Percentiles rank a stretch among this genome's conserved stretches.
Conservation (phyloP, 306 rosid genomes). For the Erythrophleum fordii region DNA sequence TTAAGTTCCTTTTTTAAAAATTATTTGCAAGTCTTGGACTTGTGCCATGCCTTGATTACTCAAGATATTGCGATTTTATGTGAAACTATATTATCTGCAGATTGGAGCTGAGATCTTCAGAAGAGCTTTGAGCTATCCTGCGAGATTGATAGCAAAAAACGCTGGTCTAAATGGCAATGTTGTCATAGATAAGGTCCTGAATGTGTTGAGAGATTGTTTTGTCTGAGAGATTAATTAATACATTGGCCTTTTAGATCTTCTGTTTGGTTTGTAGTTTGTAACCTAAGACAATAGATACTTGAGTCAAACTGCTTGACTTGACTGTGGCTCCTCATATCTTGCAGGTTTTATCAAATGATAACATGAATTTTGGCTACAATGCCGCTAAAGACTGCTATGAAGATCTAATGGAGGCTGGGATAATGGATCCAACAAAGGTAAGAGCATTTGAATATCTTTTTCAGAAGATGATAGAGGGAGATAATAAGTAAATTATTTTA, state of each 20-base stretch:
- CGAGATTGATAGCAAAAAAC: conserved; percentile 84
- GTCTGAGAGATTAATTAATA: conserved; percentile 32
- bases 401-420: conserved; percentile 84
- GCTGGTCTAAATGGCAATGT: conserved; percentile 91
- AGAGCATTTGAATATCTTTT: conserved; percentile 27
- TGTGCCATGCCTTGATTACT: conserved; percentile 17
- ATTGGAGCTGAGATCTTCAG: conserved; percentile 93
- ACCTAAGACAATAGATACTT: conserved; percentile 25
- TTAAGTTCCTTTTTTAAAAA: neutral
- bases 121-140: conserved; percentile 83
- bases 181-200: conserved; percentile 76
- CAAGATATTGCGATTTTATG: conserved; percentile 14
- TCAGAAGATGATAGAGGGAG: neutral
- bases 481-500: neutral
- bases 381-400: conserved; percentile 82
- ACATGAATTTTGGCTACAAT: conserved; percentile 73
- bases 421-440: conserved; percentile 94
- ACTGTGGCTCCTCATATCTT: conserved; percentile 17
- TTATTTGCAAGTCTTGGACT: conserved; percentile 3
- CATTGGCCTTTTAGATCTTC: conserved; percentile 15
- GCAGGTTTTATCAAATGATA: conserved; percentile 68
- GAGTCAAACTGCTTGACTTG: conserved; percentile 24
- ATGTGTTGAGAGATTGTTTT: conserved; percentile 40
- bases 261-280: conserved; percentile 5
- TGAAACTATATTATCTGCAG: conserved; percentile 45